These are phyloP conservation scores for Kernera saxatilis DNA, from an alignment of 345 rosid species.

Conservation along the genomic window DNA sequence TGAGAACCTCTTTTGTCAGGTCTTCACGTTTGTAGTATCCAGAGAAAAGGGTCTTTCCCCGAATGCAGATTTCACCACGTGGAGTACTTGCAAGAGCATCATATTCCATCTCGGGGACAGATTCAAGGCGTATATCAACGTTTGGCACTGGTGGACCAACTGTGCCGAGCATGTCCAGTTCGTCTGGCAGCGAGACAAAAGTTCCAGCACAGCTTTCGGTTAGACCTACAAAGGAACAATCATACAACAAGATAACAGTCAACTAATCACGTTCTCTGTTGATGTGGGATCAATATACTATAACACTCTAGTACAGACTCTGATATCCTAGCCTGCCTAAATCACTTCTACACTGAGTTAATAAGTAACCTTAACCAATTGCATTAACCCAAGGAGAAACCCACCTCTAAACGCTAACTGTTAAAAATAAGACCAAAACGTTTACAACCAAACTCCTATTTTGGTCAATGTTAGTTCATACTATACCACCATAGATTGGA, in stretches of 20 bases:
- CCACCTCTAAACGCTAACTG: background rate
- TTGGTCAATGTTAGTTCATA: background rate
- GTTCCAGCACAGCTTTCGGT: slow-evolving; percentile 96
- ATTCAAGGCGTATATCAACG: slow-evolving; percentile 80
- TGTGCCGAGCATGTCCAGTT: slow-evolving; percentile 70
- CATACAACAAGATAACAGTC: background rate
- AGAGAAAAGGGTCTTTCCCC: slow-evolving; percentile 70
- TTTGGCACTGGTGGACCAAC: slow-evolving; percentile 98
- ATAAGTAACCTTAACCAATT: background rate
- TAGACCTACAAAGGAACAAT: slow-evolving; percentile 50
- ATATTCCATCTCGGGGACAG: slow-evolving; percentile 92
- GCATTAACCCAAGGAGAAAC: background rate
- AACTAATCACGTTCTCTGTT: background rate
- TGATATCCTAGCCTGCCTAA: background rate
- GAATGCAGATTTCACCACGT: slow-evolving; percentile 86
- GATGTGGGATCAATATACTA: background rate
- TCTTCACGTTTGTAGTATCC: slow-evolving; percentile 96
- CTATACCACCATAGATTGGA: background rate
- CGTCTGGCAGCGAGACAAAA: slow-evolving; percentile 82
- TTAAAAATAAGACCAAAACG: background rate
- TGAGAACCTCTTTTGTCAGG: slow-evolving; percentile 75
- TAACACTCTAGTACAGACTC: background rate
- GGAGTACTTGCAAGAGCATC: slow-evolving; percentile 77
- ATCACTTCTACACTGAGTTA: slow-evolving; percentile 5
- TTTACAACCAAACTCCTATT: background rate